Conservation (phyloP, 129 eudicot species). For the sunflower (Helianthus annuus) region DNA sequence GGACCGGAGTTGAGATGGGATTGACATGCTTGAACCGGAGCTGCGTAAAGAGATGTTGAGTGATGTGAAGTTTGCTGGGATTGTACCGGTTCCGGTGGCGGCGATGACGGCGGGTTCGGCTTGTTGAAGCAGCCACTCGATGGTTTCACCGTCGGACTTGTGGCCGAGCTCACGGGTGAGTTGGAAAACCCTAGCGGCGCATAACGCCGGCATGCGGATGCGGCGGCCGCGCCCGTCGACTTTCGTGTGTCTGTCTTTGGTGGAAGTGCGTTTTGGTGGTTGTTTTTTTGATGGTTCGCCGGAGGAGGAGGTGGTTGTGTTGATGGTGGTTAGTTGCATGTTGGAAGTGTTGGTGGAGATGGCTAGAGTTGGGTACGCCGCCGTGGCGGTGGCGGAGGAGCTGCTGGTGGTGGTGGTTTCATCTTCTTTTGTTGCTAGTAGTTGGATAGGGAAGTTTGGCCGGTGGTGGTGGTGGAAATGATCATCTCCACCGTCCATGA, state of each 20-base stretch:
- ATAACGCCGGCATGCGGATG: constrained; percentile 98
- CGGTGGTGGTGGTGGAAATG: constrained; percentile 52
- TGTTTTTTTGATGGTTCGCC: constrained; percentile 63
- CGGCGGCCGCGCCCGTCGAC: constrained; percentile 98
- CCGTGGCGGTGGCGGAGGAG: constrained; percentile 29
- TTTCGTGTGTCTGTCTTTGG: constrained; percentile 93
- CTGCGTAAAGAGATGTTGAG: constrained; percentile 85
- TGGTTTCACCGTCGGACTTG: constrained; percentile 95
- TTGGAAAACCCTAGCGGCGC: constrained; percentile 98
- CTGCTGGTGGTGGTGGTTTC: constrained; percentile 44
- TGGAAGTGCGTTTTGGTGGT: constrained; percentile 78
- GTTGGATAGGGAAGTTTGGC: constrained; percentile 75
- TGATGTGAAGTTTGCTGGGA: constrained; percentile 93
- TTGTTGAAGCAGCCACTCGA: constrained; percentile 94
- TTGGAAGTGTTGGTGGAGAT: constrained; percentile 44
- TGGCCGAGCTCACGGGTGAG: constrained; percentile 94
- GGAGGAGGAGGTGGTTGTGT: neutral
- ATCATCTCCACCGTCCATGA: constrained; percentile 78
- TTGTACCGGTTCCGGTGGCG: constrained; percentile 97
- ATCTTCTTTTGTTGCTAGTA: constrained; percentile 77
- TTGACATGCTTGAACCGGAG: constrained; percentile 90
- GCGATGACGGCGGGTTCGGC: constrained; percentile 96
- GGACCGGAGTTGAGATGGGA: constrained; percentile 84
- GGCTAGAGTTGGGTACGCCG: constrained; percentile 59
- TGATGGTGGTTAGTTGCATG: constrained; percentile 26